A percentile compares a stretch with the other conserved stretches of the same genome.
Evolutionary conservation across 1,284 basidiomycete species (phyloP).

Genomic region (Trametes sp.): DNA sequence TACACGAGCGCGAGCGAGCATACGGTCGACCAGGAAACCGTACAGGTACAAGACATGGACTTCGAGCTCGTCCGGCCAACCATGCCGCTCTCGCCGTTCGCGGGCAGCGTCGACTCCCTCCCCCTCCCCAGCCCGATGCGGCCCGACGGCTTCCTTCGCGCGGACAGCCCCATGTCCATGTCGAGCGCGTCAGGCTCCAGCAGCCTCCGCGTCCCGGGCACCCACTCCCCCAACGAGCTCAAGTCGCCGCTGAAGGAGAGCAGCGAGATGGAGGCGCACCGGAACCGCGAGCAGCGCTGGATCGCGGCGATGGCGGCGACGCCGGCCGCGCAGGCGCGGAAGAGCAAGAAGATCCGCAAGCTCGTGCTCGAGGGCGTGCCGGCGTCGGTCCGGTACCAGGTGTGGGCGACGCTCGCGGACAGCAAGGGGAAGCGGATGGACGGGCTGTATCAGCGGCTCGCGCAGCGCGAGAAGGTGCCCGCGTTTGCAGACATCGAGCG

Average conservation of each 20-base stretch:
- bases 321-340: conserved; percentile 69
- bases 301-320: conserved; percentile 69
- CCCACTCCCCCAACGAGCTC: conserved; percentile 15
- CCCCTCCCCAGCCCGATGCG: conserved; percentile 30
- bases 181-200: conserved; percentile 49
- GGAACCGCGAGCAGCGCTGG: conserved; percentile 81
- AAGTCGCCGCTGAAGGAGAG: conserved; percentile 2
- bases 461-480: conserved; percentile 62
- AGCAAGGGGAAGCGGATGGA: conserved; percentile 73
- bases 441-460: conserved; percentile 75
- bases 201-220: conserved; percentile 1
- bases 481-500: conserved; percentile 65
- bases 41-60: conserved; percentile 81
- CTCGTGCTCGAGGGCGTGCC: conserved; percentile 86
- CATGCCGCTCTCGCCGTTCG: conserved; percentile 53
- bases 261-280: conserved; percentile 63
- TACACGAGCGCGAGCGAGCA: conserved; percentile 42
- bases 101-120: conserved; percentile 56
- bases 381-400: conserved; percentile 82
- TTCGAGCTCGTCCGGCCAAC: conserved; percentile 77
- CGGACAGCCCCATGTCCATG: conserved; percentile 60
- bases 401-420: conserved; percentile 86
- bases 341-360: conserved; percentile 87
- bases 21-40: conserved; percentile 50
- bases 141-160: conserved; percentile 46